These are phyloP conservation scores for Marasmius fiardii DNA, from an alignment of 1,284 basidiomycete genomes.

Conservation along the genomic window DNA sequence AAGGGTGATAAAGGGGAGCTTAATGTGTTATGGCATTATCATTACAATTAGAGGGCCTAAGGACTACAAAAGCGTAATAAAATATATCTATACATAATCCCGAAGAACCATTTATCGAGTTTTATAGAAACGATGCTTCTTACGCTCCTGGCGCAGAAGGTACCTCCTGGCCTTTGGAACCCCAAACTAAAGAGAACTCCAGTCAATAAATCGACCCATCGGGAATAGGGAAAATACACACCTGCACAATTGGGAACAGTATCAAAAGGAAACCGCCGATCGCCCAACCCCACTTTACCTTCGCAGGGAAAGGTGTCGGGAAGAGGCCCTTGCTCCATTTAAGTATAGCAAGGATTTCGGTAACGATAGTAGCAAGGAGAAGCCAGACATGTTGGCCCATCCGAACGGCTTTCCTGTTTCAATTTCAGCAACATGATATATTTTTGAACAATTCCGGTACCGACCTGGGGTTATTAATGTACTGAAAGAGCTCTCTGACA, in stretches of 20 bases:
- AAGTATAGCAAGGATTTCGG: conserved; percentile 69
- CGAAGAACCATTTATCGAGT: conserved; percentile 20
- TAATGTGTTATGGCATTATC: background rate
- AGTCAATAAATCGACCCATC: background rate
- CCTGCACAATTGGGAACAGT: conserved; percentile 66
- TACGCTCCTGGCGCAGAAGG: conserved; percentile 37
- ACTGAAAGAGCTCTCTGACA: conserved; percentile 75
- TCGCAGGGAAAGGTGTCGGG: conserved; percentile 54
- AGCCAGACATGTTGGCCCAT: conserved; percentile 89
- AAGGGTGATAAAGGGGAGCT: background rate
- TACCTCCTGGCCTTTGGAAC: conserved; percentile 45
- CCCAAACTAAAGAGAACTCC: conserved; percentile 41
- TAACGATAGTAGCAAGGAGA: conserved; percentile 74
- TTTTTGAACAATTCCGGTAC: conserved; percentile 18
- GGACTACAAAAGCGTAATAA: background rate
- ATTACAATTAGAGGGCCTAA: background rate
- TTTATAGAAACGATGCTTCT: conserved; percentile 33
- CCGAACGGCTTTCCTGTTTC: conserved; percentile 61
- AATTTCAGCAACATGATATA: no score
- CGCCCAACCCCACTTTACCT: conserved; percentile 65
- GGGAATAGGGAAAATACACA: conserved; percentile 29
- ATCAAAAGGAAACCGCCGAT: conserved; percentile 53
- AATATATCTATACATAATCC: background rate
- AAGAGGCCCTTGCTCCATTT: conserved; percentile 80
- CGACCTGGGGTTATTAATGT: conserved; percentile 74